Conservation (phyloP, 2,329 filamentous ascomycete species). For the Aspergillus sp. region DNA sequence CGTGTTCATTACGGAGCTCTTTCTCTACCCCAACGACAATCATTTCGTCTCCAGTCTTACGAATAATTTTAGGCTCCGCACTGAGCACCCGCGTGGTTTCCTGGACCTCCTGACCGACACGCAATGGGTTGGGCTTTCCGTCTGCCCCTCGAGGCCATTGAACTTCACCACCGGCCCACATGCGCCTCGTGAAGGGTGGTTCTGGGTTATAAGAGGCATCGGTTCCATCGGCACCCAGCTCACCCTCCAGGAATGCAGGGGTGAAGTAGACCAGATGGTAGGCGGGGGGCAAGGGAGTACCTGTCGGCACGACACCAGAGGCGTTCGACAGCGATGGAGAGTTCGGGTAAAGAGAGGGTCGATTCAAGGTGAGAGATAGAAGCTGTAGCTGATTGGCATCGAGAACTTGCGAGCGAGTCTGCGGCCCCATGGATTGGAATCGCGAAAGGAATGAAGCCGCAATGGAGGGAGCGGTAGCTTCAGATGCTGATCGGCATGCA, state of each 20-base stretch:
- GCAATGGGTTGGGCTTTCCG: conserved; percentile 40
- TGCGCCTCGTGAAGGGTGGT: conserved; percentile 59
- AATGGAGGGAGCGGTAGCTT: conserved; percentile 29
- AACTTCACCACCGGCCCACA: conserved; percentile 67
- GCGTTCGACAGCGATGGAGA: conserved; percentile 39
- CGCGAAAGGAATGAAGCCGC: conserved; percentile 42
- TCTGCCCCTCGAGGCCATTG: conserved; percentile 43
- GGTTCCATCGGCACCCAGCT: conserved; percentile 59
- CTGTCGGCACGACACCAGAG: conserved; percentile 33
- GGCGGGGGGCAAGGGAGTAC: conserved; percentile 55
- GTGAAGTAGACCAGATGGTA: conserved; percentile 66
- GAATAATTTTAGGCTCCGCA: conserved; percentile 55
- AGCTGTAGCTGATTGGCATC: conserved; percentile 64
- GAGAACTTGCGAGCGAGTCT: conserved; percentile 50
- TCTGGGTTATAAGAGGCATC: conserved; percentile 60
- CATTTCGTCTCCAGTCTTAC: conserved; percentile 58
- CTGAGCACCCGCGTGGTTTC: conserved; percentile 57
- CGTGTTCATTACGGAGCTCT: conserved; percentile 52
- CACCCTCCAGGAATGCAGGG: conserved; percentile 51
- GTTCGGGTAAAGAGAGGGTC: conserved; percentile 42
- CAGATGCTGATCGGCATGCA: conserved; percentile 10
- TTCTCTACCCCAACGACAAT: conserved; percentile 64
- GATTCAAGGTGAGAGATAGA: conserved; percentile 57
- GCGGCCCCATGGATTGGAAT: conserved; percentile 42
- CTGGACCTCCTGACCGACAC: conserved; percentile 54